Percentiles rank a stretch among this genome's conserved stretches.
phyloP scores from a whole-genome alignment of 2,329 filamentous ascomycete species.

The Orbilia oligospora region DNA sequence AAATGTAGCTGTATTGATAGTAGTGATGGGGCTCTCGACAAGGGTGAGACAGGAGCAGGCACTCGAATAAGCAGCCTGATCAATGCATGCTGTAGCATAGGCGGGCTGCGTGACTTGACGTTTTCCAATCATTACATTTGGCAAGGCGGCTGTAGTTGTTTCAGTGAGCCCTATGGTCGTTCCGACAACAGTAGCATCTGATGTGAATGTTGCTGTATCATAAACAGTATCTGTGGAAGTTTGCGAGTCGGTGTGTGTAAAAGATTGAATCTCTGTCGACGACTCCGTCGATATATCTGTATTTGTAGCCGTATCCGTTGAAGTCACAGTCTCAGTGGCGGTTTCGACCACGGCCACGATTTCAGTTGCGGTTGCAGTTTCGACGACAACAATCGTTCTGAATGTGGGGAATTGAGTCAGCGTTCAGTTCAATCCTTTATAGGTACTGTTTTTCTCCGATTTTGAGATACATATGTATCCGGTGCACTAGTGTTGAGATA shows the following conservation, averaged over 20 bases:
- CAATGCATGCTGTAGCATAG: neutral
- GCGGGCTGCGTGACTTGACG: neutral
- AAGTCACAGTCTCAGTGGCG: neutral
- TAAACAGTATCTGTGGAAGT: neutral
- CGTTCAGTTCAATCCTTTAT: neutral
- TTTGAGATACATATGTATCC: too few relatives aligned
- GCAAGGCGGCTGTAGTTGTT: neutral
- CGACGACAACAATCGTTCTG: neutral
- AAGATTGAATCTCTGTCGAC: neutral
- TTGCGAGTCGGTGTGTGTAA: neutral
- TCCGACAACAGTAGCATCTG: neutral
- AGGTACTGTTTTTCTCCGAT: too few relatives aligned
- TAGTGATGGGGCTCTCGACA: neutral
- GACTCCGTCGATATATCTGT: neutral
- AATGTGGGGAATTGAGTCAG: neutral
- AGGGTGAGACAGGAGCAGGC: conserved; percentile 25
- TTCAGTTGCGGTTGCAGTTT: neutral
- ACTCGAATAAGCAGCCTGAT: neutral
- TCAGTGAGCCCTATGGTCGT: neutral
- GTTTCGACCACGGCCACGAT: neutral
- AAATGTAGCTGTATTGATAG: neutral
- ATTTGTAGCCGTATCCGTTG: neutral
- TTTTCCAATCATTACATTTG: neutral
- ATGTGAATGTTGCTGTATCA: neutral
- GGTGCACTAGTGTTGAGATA: neutral